Evolutionary conservation across 1,284 basidiomycete genomes (phyloP), one percentile per base, ranked within the genome.

Genomic region (Fomitiporia mediterranea): DNA sequence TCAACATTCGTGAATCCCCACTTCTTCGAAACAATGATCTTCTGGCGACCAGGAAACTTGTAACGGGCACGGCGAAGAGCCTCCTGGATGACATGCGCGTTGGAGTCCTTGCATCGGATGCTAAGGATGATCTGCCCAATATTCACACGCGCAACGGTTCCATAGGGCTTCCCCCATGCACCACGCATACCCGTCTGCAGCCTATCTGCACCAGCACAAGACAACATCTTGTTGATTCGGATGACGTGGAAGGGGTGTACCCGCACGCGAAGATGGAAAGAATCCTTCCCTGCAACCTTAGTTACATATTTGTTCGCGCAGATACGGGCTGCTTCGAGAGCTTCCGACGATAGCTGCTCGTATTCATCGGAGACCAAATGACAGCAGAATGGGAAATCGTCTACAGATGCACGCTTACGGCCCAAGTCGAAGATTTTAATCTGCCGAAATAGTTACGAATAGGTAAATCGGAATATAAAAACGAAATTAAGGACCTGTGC

Each of bases 211-310:
- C 96, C 96, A 67, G 96, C 96, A 74, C 96, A 98, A 61, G 90
- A 93, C 82, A 98, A 92, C 92, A 98, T 98, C 88, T 99, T 99
- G 91, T 99, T 98, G 89, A 98, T 98, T 66, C 96, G 91, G 76
- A 99, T 78, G 66, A 98, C 93, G 75, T 98, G 96, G 93, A 91
- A 98, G 60, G 96, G 96, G 80, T 99, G 96, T 57, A 94, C 94
- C 63, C 95, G 91, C 66, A 99, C 94, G 68, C 96, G 86, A 72
- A 98, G 74, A 76, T 99, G 96, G 94, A 99, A 98, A 19, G 95
- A 92, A 70, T 99, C 96, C 80, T 98, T 98, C 71, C 96, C 96
- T 52, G 91, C 86, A 23, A 91, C 94, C 86, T 98, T 98, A 70
- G 94, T 96, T 65, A 98, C 89, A 76, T 98, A 98, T 80, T 98